Evolutionary conservation across 306 rosid genomes (phyloP).

Genomic region (Rosa lucieae): DNA sequence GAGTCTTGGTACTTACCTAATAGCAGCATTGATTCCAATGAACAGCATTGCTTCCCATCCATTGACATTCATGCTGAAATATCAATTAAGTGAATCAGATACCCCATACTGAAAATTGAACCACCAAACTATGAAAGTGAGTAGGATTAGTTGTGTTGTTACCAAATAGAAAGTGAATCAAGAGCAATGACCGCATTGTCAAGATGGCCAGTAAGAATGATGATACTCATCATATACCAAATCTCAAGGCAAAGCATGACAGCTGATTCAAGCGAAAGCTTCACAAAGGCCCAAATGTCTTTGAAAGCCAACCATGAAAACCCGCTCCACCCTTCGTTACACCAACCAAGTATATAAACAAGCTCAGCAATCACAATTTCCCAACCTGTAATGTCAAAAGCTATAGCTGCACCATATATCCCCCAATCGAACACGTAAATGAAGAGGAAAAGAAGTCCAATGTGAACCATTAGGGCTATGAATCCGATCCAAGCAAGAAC

Average conservation of each 20-base stretch:
- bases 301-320: conserved; percentile 65
- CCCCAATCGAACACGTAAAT: conserved; percentile 53
- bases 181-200: conserved; percentile 67
- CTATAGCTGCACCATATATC: conserved; percentile 68
- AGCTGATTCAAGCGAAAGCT: conserved; percentile 90
- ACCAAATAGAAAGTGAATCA: conserved; percentile 87
- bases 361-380: conserved; percentile 52
- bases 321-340: conserved; percentile 87
- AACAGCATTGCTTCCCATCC: conserved; percentile 84
- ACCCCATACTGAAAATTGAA: background rate
- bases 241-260: conserved; percentile 91
- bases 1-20: conserved; percentile 50
- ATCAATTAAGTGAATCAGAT: background rate
- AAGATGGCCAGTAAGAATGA: conserved; percentile 75
- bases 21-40: conserved; percentile 86
- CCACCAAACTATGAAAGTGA: background rate
- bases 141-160: conserved; percentile 24
- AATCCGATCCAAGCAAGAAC: conserved; percentile 74
- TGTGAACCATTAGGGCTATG: conserved; percentile 45
- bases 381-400: conserved; percentile 72
- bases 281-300: conserved; percentile 79
- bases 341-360: conserved; percentile 69
- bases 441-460: conserved; percentile 63
- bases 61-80: conserved; percentile 67
- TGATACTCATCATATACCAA: conserved; percentile 81